These are phyloP conservation scores for Exophiala alcalophila DNA, from an alignment of 2,329 filamentous ascomycete species.

Conservation along the genomic window DNA sequence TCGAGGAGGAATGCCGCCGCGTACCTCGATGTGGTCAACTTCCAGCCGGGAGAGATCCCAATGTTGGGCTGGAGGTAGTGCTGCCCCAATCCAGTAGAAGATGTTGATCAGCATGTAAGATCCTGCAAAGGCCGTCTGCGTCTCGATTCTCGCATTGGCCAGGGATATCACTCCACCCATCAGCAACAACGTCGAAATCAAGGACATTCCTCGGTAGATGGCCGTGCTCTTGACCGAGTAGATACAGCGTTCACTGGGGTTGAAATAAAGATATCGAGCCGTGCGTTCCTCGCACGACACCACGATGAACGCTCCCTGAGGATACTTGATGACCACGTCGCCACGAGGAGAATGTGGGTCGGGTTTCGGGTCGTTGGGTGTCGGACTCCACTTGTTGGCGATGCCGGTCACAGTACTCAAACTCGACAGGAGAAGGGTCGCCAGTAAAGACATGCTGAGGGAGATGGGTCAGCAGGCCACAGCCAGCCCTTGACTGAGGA, in stretches of 20 bases:
- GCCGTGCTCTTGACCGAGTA: constrained; percentile 43
- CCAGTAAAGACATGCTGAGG: constrained; percentile 47
- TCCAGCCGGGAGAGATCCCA: constrained; percentile 49
- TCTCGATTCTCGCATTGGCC: constrained; percentile 48
- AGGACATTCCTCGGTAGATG: constrained; percentile 47
- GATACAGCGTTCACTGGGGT: constrained; percentile 47
- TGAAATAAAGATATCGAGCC: constrained; percentile 52
- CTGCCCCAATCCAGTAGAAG: constrained; percentile 52
- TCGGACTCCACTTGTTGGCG: constrained; percentile 50
- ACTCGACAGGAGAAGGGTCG: constrained; percentile 47
- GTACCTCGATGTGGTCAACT: constrained; percentile 33
- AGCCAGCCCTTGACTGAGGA: no score
- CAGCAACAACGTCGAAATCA: constrained; percentile 51
- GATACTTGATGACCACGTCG: constrained; percentile 51
- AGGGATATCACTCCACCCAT: constrained; percentile 54
- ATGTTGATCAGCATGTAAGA: constrained; percentile 51
- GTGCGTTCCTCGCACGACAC: constrained; percentile 51
- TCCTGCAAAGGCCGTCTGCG: constrained; percentile 50
- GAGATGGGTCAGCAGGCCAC: constrained; percentile 2
- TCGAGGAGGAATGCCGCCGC: constrained; percentile 27
- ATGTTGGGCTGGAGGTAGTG: constrained; percentile 45
- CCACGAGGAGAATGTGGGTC: constrained; percentile 38
- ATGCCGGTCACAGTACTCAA: constrained; percentile 50
- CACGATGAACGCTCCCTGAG: constrained; percentile 50
- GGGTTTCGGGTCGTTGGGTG: constrained; percentile 40